Percentiles rank a stretch among this genome's conserved stretches.
phyloP scores from a whole-genome alignment of 805 yeast species.

The Sugiyamaella americana region DNA sequence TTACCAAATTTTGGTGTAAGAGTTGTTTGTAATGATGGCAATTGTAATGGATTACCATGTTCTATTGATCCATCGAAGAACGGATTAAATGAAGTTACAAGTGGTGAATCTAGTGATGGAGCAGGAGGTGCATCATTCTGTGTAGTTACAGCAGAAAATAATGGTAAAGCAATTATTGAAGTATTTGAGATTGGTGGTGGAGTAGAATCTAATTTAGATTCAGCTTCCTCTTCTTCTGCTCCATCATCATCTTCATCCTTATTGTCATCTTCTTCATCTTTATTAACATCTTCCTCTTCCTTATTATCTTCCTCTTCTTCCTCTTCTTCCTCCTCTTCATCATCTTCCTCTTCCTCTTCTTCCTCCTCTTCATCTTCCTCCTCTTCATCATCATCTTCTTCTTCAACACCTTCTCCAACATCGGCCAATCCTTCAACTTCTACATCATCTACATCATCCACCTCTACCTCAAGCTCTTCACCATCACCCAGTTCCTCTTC shows the following conservation, averaged over 20 bases:
- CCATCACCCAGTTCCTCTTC: constrained; percentile 5
- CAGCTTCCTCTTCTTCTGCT: constrained; percentile 1
- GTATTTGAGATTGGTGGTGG: constrained; percentile 42
- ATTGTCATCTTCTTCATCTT: constrained; percentile 1
- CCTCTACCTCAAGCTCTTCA: constrained; percentile 5
- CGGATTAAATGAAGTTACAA: constrained; percentile 51
- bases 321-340: not conserved
- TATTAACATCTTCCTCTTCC: constrained; percentile 4
- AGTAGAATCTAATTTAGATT: not conserved
- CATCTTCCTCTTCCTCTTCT: not conserved
- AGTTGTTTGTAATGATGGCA: constrained; percentile 64
- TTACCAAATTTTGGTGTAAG: constrained; percentile 66
- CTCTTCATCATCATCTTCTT: constrained; percentile 4
- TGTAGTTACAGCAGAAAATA: constrained; percentile 67
- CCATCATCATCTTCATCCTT: constrained; percentile 5
- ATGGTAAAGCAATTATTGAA: constrained; percentile 63
- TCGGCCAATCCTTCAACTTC: constrained; percentile 7
- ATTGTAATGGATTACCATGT: constrained; percentile 75
- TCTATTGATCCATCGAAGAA: constrained; percentile 66
- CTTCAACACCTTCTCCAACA: constrained; percentile 6
- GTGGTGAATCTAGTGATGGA: constrained; percentile 39
- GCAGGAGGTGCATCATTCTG: constrained; percentile 76
- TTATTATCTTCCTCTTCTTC: constrained; percentile 2
- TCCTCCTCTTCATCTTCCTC: not conserved
- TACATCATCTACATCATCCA: not conserved